Evolutionary conservation across 805 yeast genomes (phyloP).

Genomic region (Wickerhamomyces canadensis): DNA sequence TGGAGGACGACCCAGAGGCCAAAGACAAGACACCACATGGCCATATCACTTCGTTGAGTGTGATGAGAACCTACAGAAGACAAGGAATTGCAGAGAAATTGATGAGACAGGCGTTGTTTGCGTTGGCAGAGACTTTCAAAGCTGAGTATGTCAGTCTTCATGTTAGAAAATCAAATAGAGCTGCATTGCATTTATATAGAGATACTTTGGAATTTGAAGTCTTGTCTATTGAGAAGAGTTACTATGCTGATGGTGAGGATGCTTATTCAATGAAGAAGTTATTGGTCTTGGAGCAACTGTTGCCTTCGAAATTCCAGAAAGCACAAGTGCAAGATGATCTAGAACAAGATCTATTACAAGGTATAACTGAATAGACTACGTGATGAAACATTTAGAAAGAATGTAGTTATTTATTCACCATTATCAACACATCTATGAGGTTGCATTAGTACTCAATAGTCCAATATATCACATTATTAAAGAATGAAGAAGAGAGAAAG

Average conservation of each 20-base stretch:
- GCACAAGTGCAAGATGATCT: conserved; percentile 52
- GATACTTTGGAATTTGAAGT: conserved; percentile 84
- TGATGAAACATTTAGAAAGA: too few species aligned
- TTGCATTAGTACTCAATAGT: neutral
- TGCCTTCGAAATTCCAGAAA: conserved; percentile 52
- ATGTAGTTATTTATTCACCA: too few species aligned
- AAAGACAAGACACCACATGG: conserved; percentile 75
- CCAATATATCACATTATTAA: too few species aligned
- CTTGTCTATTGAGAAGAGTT: conserved; percentile 73
- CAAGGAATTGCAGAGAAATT: conserved; percentile 91
- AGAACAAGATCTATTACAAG: conserved; percentile 39
- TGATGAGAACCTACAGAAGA: conserved; percentile 91
- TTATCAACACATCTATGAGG: too few species aligned
- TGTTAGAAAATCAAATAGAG: conserved; percentile 88
- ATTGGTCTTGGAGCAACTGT: conserved; percentile 51
- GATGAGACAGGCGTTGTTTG: conserved; percentile 79
- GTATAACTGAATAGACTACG: conserved; percentile 16
- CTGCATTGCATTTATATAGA: conserved; percentile 87
- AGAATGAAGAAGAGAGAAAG: neutral
- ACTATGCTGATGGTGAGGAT: conserved; percentile 96
- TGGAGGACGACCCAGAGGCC: conserved; percentile 90
- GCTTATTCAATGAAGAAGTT: conserved; percentile 90
- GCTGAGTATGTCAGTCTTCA: conserved; percentile 86
- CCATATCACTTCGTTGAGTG: conserved; percentile 89
- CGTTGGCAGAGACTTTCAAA: conserved; percentile 73